Evolutionary conservation across 2,329 filamentous ascomycete species (phyloP), one percentile per base, ranked within the genome.

Genomic region (Pseudogymnoascus sp.): DNA sequence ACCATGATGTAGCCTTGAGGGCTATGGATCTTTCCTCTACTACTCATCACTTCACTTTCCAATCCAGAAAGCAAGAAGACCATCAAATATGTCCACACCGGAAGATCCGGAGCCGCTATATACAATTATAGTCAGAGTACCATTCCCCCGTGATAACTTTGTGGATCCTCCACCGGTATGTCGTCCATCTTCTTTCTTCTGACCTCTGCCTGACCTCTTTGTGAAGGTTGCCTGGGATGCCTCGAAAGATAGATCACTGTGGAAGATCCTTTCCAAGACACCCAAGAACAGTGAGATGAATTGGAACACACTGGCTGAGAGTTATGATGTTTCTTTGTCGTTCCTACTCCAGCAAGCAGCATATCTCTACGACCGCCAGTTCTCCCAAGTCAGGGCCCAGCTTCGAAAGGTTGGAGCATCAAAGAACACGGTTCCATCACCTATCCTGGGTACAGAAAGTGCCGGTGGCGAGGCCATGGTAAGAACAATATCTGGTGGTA

Each of bases 321-420:
- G 33, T 35, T 96, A 97, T 74, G 83, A 92, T 65, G 93, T 97
- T 17, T 88, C 90, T 26, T 84, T 95, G 62, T 83, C 91, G 40
- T 97, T 97, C 70, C 81, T 99, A 33, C 83, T 97, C 13, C 90
- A 96, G 72, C 92, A 99, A 75, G 92, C 92, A 65, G 92, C 91
- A 73, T 96, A 92, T 83, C 83, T 97, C 5, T 96, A 94, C 71
- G 92, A 97, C 72, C 83, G 90, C 59, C 91, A 97, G 76, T 83
- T 95, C 29, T 89, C 90, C 0, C 91, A 97, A 72, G 90, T 97
- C 57, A 85, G 90, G 66, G 92, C 89, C 17, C 92, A 97, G 75
- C 91, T 97, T 78, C 85, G 89, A 64, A 94, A 88, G 71, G 84
- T 87, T 44, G 84, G 82, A 2, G 81, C 81, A 5, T 79, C 80